Evolutionary conservation across 202 grass and related monocot species (phyloP).

Genomic region (Carex sylvatica): DNA sequence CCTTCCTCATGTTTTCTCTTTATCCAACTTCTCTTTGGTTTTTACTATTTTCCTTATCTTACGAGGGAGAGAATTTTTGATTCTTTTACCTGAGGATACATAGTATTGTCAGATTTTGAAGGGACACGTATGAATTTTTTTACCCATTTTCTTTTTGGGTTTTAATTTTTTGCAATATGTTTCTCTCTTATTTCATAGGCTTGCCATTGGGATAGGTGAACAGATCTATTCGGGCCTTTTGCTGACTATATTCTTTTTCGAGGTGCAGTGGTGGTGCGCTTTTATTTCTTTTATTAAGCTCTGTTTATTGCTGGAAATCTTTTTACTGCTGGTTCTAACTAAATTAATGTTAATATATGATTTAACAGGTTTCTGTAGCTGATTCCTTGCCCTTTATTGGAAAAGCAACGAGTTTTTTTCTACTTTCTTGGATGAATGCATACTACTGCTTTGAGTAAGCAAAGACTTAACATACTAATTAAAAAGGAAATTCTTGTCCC

Average conservation of each 20-base stretch:
- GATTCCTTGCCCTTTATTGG: constrained; percentile 88
- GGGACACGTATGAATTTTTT: neutral
- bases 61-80: neutral
- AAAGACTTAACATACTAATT: neutral
- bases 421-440: constrained; percentile 95
- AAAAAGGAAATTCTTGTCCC: constrained; percentile 14
- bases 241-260: constrained; percentile 82
- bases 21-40: too few relatives aligned
- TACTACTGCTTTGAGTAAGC: constrained; percentile 99
- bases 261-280: constrained; percentile 59
- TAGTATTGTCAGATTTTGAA: neutral
- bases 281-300: neutral
- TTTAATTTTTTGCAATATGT: neutral
- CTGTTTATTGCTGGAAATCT: constrained; percentile 16
- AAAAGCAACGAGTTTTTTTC: constrained; percentile 73
- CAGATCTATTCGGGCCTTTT: constrained; percentile 89
- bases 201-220: constrained; percentile 83
- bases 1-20: neutral
- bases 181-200: constrained; percentile 39
- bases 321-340: neutral
- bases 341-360: constrained; percentile 17
- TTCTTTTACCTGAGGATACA: neutral
- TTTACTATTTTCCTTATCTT: neutral
- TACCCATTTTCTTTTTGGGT: neutral
- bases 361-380: constrained; percentile 67